Evolutionary conservation across 495 filamentous ascomycete genomes (phyloP), one percentile per base, ranked within the genome.

Genomic region (Aspergillus haitiensis): DNA sequence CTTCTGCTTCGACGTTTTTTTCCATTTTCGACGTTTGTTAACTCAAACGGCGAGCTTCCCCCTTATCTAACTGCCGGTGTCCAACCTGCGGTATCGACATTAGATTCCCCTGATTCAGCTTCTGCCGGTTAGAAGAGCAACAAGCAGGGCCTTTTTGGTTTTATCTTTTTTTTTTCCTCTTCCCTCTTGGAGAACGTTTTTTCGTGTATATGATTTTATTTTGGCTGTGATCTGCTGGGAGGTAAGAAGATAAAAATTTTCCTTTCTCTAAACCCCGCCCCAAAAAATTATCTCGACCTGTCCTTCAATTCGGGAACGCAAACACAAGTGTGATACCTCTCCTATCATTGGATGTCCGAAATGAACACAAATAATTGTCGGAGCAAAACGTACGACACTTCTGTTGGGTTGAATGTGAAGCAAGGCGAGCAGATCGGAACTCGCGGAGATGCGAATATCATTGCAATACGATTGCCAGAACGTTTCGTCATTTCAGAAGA

Each of bases 121-220:
- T 67, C 73, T 78, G 69, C 72, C 72, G 75, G 74, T 74, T 78
- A 76, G 71, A 78, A 71, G 75, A 75, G 74, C 75, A 66, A 72
- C 64, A 66, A 66, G 48, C 69, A 72, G 68, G 72, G 72, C 64
- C 68, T 53, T 56, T 54, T 68, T 69, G 70, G 53, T 62, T 63
- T 63, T 48, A 62, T 66, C 59, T 54, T 60, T 63, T 48, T 64
- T 64, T 59, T 52, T 62, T 64, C 58, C 59, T 63, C 59, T 57
- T 60, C 52, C 49, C 48, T 35, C 34, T 53, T 46, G 47, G 44
- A 60, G 52, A 61, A 50, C 55, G 59, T 63, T 64, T 61, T 62
- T 52, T 61, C 58, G 48, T 71, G 68, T 67, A 64, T 58, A 70
- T 68, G 64, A 58, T 67, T 71, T 63, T 59, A 61, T 63, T 64